Base-by-base conservation (phyloP, 73 alveolate species). In the Blepharisma japonicum region DNA sequence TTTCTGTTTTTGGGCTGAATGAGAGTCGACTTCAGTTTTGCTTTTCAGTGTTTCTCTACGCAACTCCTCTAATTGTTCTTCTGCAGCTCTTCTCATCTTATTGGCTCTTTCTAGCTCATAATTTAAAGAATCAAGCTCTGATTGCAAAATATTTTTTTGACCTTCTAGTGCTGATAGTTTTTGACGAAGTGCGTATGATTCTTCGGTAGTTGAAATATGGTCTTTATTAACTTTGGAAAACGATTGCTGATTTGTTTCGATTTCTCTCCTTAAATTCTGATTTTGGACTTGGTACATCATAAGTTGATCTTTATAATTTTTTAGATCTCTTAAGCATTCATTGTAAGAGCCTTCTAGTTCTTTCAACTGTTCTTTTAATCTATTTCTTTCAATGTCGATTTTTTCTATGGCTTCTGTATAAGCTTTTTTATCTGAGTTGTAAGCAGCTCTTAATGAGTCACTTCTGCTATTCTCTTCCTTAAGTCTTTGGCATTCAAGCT, bases 351-450 rank as follows among this genome's bases (percentile, higher is more conserved):
- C 46, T 68, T 81, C 87, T 6, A 83, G 56, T n/a, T 51, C 67
- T 38, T 49, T 23, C 14, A 86, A 25, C 49, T 76, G 49, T 27
- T 86, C 78, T 42, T 77, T 76, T 38, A 83, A 74, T 67, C 71
- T 42, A 45, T 20, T 45, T n/a, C 51, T 61, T 45, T 79, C 56
- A n/a, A 20, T 25, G 3, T 68, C 42, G 9, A 66, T 45, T 79
- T 68, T 45, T 68, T 72, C 83, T 1, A 83, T 7, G 6, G 61
- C 71, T 21, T 86, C 89, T 9, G 51, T 42, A 74, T 27, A 81
- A 8, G 90, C 89, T 42, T 83, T 68, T 71, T 86, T 54, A 48
- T 86, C 86, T 71, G 86, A 48, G 67, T 6, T 18, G 27, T 66
- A 66, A 18, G 92, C 92, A 46, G 81, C 39, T 49, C 54, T 23